Evolutionary conservation across 495 filamentous ascomycete genomes (phyloP).

Genomic region (Parachaetomium inaequale): DNA sequence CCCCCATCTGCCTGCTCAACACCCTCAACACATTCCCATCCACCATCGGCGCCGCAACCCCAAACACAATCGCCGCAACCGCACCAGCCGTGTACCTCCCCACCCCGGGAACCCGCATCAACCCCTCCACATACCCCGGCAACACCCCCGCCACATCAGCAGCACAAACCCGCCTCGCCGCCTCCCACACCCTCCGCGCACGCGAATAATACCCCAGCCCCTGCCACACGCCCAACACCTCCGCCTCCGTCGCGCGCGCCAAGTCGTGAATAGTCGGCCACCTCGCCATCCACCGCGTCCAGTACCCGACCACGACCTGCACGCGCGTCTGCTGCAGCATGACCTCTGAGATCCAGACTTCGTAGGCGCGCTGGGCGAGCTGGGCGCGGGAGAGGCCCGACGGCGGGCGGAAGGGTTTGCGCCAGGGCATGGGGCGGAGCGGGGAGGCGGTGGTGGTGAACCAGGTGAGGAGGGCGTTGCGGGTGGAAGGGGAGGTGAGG

Average conservation of each 20-base stretch:
- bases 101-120: slow-evolving; percentile 41
- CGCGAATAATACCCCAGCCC: slow-evolving; percentile 48
- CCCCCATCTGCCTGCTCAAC: slow-evolving; percentile 41
- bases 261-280: slow-evolving; percentile 42
- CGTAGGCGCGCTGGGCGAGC: slow-evolving; percentile 44
- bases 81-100: slow-evolving; percentile 49
- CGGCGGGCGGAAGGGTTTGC: slow-evolving; percentile 38
- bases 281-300: slow-evolving; percentile 43
- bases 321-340: slow-evolving; percentile 53
- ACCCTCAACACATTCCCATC: slow-evolving; percentile 50
- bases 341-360: slow-evolving; percentile 50
- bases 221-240: slow-evolving; percentile 39
- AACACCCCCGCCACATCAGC: slow-evolving; percentile 27
- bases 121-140: slow-evolving; percentile 30
- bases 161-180: slow-evolving; percentile 35
- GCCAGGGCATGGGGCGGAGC: slow-evolving; percentile 46
- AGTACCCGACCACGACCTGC: slow-evolving; percentile 42
- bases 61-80: slow-evolving; percentile 46
- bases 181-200: slow-evolving; percentile 39
- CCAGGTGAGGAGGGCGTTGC: slow-evolving; percentile 38
- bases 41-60: slow-evolving; percentile 42
- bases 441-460: slow-evolving; percentile 33
- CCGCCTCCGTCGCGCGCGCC: slow-evolving; percentile 35
- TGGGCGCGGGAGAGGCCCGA: slow-evolving; percentile 6
- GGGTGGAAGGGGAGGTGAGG: slow-evolving; percentile 27